These are phyloP conservation scores for Citrus reticulata DNA, from an alignment of 345 rosid genomes.

Conservation along the genomic window DNA sequence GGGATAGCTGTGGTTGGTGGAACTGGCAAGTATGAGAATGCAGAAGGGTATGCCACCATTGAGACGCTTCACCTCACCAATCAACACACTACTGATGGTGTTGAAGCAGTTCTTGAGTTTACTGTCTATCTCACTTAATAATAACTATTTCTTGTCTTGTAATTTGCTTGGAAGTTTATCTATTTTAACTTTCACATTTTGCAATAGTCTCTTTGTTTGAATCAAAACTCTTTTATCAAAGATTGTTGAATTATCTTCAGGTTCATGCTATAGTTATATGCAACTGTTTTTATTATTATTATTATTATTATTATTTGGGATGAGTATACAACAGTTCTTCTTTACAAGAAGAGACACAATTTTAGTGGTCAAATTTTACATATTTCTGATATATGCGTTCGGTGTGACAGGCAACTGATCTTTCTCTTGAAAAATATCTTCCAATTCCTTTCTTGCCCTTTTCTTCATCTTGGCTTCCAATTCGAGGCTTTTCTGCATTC, in stretches of 20 bases:
- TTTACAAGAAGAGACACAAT: no score
- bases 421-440: not conserved
- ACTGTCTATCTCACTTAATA: slow-evolving; percentile 26
- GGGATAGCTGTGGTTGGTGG: slow-evolving; percentile 53
- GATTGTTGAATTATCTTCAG: not conserved
- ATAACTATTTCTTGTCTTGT: not conserved
- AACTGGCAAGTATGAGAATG: slow-evolving; percentile 45
- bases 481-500: not conserved
- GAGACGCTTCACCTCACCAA: slow-evolving; percentile 37
- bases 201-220: not conserved
- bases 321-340: no score
- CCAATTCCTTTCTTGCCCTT: no score
- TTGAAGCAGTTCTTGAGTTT: slow-evolving; percentile 42
- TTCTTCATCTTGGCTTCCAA: not conserved
- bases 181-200: not conserved
- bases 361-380: not conserved
- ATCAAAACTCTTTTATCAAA: not conserved
- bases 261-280: not conserved
- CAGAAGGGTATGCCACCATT: slow-evolving; percentile 42
- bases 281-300: no score
- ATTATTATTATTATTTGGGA: no score
- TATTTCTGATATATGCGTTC: not conserved
- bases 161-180: not conserved
- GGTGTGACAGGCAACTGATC: not conserved
- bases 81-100: slow-evolving; percentile 49